These are phyloP conservation scores for Fusarium acutatum DNA, from an alignment of 2,329 filamentous ascomycete species.

Conservation along the genomic window DNA sequence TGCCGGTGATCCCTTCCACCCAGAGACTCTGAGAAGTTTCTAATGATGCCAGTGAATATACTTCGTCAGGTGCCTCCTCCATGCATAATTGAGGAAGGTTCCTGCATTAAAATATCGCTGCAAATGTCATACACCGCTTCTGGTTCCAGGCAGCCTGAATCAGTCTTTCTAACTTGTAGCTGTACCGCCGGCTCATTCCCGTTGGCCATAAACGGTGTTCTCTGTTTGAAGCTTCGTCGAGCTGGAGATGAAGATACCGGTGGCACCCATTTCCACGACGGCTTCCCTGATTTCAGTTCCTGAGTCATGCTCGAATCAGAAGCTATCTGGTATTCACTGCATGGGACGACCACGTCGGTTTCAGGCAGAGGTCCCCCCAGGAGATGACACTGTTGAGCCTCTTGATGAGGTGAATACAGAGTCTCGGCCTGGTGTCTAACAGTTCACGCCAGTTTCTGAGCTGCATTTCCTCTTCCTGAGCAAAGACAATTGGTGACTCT, in stretches of 20 bases:
- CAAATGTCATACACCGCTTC: background rate
- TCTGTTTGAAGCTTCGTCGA: background rate
- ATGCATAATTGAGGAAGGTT: background rate
- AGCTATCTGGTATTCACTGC: too few relatives aligned
- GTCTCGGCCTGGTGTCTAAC: too few relatives aligned
- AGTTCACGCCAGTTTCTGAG: too few relatives aligned
- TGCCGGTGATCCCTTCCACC: background rate
- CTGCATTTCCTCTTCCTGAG: too few relatives aligned
- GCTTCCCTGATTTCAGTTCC: too few relatives aligned
- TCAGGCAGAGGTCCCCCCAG: too few relatives aligned
- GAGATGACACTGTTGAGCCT: too few relatives aligned
- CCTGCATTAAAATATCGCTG: background rate
- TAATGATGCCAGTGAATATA: background rate
- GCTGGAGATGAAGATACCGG: background rate
- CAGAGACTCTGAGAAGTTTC: background rate
- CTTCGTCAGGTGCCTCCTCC: background rate
- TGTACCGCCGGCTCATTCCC: background rate
- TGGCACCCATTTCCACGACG: too few relatives aligned
- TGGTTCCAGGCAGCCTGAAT: background rate
- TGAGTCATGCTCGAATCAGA: too few relatives aligned
- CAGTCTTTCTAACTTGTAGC: background rate
- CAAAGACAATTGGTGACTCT: too few relatives aligned
- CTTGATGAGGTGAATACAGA: too few relatives aligned
- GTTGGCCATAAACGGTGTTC: background rate
- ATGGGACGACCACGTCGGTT: too few relatives aligned